A percentile compares a stretch with the other conserved stretches of the same genome.
These are phyloP conservation scores for Prunus fruticosa DNA, from an alignment of 306 rosid species.

Conservation along the genomic window DNA sequence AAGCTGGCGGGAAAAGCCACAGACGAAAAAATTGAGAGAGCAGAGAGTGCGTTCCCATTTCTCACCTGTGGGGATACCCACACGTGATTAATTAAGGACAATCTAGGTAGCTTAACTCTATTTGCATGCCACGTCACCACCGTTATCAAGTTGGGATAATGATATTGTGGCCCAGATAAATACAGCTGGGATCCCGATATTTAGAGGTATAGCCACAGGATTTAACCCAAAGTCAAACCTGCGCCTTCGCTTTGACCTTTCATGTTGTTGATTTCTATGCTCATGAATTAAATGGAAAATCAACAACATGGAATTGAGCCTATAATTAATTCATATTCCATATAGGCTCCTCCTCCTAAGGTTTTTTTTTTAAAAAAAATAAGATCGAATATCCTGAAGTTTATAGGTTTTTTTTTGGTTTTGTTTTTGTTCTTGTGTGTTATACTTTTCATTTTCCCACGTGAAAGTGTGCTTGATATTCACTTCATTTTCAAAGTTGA, in stretches of 20 bases:
- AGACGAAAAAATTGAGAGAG: too few species aligned
- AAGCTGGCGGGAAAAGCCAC: not conserved
- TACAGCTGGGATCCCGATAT: not conserved
- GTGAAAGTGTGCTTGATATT: not conserved
- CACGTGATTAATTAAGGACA: not conserved
- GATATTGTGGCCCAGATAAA: not conserved
- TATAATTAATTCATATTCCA: too few species aligned
- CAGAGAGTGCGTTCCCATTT: constrained; percentile 27
- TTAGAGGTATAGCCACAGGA: not conserved
- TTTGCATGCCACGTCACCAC: constrained; percentile 6
- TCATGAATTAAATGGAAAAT: not conserved
- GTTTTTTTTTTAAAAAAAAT: too few species aligned
- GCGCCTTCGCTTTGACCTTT: not conserved
- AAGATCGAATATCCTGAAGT: not conserved
- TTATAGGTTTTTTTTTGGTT: not conserved
- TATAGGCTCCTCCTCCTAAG: too few species aligned
- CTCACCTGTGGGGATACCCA: not conserved
- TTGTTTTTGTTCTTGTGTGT: not conserved
- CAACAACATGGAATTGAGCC: not conserved
- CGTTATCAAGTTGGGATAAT: not conserved
- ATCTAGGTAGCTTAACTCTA: not conserved
- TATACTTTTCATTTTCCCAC: not conserved
- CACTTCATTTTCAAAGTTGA: not conserved
- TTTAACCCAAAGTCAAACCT: not conserved
- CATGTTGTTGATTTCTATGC: not conserved